A percentile compares a stretch with the other conserved stretches of the same genome.
Conservation (phyloP, 176 grass and related monocot species). For the Themeda triandra region DNA sequence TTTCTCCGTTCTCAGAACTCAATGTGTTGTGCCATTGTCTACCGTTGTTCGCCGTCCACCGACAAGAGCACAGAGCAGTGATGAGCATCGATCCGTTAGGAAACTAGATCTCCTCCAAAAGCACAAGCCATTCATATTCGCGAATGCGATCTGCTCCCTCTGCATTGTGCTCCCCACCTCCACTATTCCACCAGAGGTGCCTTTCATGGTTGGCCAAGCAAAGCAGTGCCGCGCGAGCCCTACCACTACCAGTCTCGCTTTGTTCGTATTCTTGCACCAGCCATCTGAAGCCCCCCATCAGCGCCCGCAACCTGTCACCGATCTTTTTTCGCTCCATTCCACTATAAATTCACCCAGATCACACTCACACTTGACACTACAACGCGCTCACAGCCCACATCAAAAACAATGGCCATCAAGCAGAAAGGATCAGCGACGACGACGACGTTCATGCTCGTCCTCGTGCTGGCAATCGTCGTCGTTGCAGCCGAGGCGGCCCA, state of each 20-base stretch:
- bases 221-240: background rate
- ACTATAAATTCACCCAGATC: background rate
- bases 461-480: background rate
- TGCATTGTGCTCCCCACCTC: background rate
- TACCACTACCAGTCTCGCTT: background rate
- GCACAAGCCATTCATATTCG: background rate
- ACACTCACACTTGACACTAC: background rate
- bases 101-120: background rate
- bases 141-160: background rate
- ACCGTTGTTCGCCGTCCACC: background rate
- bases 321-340: background rate
- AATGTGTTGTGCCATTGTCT: too few relatives aligned
- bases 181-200: background rate
- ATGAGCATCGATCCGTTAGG: background rate
- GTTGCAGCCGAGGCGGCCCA: background rate
- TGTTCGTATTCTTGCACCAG: background rate
- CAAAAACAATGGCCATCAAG: constrained; percentile 1
- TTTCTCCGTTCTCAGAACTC: too few relatives aligned
- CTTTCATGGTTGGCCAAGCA: background rate
- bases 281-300: background rate
- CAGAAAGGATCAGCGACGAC: background rate
- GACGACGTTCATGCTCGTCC: background rate
- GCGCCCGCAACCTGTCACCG: background rate
- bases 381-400: background rate
- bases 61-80: background rate